Evolutionary conservation across 306 rosid species (phyloP).

Genomic region (Ziziphus jujuba): DNA sequence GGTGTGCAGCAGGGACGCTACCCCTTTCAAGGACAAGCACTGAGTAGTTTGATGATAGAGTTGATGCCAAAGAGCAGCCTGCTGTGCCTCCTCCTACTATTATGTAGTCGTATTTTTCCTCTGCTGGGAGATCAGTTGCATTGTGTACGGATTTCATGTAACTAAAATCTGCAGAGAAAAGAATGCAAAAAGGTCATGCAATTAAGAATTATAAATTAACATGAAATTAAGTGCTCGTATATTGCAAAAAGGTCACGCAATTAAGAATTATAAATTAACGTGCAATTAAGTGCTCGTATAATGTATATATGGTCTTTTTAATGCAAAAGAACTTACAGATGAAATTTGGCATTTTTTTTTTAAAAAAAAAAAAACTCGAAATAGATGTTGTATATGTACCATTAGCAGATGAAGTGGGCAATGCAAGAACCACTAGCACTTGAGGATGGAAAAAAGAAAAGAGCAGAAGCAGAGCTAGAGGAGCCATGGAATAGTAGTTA

Average conservation of each 20-base stretch:
- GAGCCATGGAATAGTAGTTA: too few species aligned
- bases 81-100: slow-evolving; percentile 44
- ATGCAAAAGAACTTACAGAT: too few species aligned
- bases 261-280: too few species aligned
- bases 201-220: too few species aligned
- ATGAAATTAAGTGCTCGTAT: too few species aligned
- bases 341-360: too few species aligned
- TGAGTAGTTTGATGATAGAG: slow-evolving; percentile 24
- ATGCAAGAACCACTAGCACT: neutral
- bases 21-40: slow-evolving; percentile 39
- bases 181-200: too few species aligned
- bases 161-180: slow-evolving; percentile 24
- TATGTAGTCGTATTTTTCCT: slow-evolving; percentile 34
- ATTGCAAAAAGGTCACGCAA: too few species aligned
- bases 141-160: slow-evolving; percentile 24
- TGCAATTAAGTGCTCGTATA: too few species aligned
- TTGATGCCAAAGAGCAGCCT: slow-evolving; percentile 40
- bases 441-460: neutral
- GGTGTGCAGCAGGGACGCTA: neutral
- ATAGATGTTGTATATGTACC: neutral
- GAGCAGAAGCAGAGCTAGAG: neutral
- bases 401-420: slow-evolving; percentile 3
- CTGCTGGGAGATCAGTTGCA: slow-evolving; percentile 5
- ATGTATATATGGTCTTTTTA: too few species aligned
- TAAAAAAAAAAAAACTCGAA: too few species aligned